Evolutionary conservation across 2,329 filamentous ascomycete species (phyloP).

Genomic region (Xylariaceae sp.): DNA sequence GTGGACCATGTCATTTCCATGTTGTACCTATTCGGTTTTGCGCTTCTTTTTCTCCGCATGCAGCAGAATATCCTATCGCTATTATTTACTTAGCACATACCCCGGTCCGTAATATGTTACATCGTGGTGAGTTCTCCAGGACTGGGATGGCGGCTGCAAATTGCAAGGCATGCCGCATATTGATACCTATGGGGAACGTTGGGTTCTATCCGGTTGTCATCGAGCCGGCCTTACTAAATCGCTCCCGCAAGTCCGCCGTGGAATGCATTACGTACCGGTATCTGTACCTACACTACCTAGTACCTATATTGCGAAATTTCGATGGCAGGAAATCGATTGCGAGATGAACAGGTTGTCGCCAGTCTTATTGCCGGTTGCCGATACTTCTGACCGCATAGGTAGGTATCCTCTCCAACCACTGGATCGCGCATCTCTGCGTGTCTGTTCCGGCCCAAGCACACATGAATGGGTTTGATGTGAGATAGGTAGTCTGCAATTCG

Average conservation of each 20-base stretch:
- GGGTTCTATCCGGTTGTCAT: background rate
- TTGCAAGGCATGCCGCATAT: background rate
- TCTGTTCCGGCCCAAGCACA: background rate
- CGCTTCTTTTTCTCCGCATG: too few relatives aligned
- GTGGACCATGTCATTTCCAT: background rate
- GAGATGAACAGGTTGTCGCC: background rate
- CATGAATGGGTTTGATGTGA: background rate
- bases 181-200: background rate
- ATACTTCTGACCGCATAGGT: constrained; percentile 2
- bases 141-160: background rate
- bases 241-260: background rate
- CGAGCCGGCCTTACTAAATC: background rate
- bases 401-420: background rate
- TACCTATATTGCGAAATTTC: background rate
- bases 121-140: background rate
- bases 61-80: background rate
- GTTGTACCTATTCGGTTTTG: background rate
- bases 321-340: background rate
- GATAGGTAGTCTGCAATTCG: too few relatives aligned
- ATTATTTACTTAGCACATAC: background rate
- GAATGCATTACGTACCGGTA: background rate
- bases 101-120: background rate
- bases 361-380: background rate
- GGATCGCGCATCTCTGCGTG: background rate
- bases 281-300: background rate